phyloP scores from a whole-genome alignment of 768 basidiomycete species.

The Naganishia kalamii region DNA sequence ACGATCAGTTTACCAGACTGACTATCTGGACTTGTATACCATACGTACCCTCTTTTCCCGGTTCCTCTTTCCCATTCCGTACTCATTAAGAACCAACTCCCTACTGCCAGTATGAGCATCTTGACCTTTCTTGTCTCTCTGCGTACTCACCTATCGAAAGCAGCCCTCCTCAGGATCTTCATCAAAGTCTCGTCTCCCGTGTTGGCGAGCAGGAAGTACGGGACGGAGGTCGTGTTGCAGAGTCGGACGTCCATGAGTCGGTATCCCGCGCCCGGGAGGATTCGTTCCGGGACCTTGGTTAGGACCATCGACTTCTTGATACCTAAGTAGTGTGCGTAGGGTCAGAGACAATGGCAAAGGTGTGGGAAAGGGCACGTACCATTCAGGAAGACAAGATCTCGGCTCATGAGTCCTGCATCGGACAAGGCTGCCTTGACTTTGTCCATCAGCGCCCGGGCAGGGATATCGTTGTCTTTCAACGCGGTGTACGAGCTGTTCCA shows the following conservation, averaged over 20 bases:
- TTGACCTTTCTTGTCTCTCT: background rate
- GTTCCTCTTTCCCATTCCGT: slow-evolving; percentile 35
- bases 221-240: slow-evolving; percentile 32
- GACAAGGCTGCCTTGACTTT: slow-evolving; percentile 28
- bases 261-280: slow-evolving; percentile 23
- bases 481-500: slow-evolving; percentile 24
- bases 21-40: background rate
- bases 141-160: slow-evolving; percentile 24
- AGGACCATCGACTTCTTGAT: slow-evolving; percentile 37
- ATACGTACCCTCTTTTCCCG: slow-evolving; percentile 13
- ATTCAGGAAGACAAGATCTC: slow-evolving; percentile 30
- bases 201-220: slow-evolving; percentile 42
- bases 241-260: slow-evolving; percentile 42
- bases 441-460: slow-evolving; percentile 29
- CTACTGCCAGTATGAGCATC: background rate
- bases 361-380: slow-evolving; percentile 22
- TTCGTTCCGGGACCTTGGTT: slow-evolving; percentile 27
- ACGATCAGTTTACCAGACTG: background rate
- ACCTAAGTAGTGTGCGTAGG: slow-evolving; percentile 21
- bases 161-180: slow-evolving; percentile 35
- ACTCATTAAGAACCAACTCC: slow-evolving; percentile 41
- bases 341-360: background rate
- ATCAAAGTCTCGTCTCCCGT: slow-evolving; percentile 42
- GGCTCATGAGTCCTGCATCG: slow-evolving; percentile 27
- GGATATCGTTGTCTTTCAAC: slow-evolving; percentile 18